These are phyloP conservation scores for Ilyonectria mors-panacis DNA, from an alignment of 2,329 filamentous ascomycete genomes.

Conservation along the genomic window DNA sequence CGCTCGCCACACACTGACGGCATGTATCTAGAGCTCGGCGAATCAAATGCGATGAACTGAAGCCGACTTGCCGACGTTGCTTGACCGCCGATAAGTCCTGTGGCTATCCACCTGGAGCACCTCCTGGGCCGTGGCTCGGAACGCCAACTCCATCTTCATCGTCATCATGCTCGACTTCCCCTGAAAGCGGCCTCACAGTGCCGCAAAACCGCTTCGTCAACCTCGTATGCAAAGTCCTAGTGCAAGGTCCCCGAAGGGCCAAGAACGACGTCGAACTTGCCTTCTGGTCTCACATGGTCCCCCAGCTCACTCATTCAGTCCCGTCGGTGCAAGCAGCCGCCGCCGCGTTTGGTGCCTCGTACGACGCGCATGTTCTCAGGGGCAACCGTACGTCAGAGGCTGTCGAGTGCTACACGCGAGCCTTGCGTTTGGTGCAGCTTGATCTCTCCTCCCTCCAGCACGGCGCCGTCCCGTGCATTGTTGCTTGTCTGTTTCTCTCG, in stretches of 20 bases:
- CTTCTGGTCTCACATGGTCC: conserved; percentile 38
- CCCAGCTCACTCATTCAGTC: conserved; percentile 34
- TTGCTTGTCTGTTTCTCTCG: conserved; percentile 39
- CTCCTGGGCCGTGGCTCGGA: not conserved
- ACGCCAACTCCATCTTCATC: not conserved
- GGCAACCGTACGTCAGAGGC: conserved; percentile 9
- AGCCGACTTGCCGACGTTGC: conserved; percentile 37
- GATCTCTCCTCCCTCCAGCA: conserved; percentile 32
- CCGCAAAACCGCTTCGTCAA: conserved; percentile 24
- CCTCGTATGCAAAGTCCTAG: conserved; percentile 30
- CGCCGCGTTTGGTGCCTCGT: conserved; percentile 36
- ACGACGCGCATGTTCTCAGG: conserved; percentile 35
- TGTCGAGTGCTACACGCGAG: conserved; percentile 27
- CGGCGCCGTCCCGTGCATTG: conserved; percentile 31
- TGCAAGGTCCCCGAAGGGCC: conserved; percentile 33
- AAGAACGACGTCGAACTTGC: conserved; percentile 30
- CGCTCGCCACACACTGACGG: conserved; percentile 11
- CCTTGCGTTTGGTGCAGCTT: conserved; percentile 32
- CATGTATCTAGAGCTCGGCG: conserved; percentile 31
- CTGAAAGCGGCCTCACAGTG: not conserved
- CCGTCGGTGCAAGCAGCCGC: conserved; percentile 38
- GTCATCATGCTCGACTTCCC: not conserved
- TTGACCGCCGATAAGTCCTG: conserved; percentile 31
- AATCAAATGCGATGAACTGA: conserved; percentile 41
- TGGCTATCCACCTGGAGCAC: conserved; percentile 32